Base-by-base conservation (phyloP, 345 rosid species). In the Excoecaria cochinchinensis region DNA sequence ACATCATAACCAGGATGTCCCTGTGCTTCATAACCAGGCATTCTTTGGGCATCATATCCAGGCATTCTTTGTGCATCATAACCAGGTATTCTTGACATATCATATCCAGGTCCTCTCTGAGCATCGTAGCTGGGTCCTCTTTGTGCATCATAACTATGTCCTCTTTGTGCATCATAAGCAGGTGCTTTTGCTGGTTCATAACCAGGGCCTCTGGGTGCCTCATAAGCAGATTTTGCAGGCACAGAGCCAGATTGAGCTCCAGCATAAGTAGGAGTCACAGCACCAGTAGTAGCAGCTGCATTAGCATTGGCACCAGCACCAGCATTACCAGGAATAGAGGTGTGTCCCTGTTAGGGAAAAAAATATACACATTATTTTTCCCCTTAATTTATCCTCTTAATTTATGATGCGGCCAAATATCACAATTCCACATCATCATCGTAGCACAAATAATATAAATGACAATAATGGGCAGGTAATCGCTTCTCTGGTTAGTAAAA, bases 161-260 rank as follows among this genome's bases (percentile, higher is more conserved):
- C 68, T 38, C 78, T 67, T 17, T 67, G 72, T 40, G 68, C 39
- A 59, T 76, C 73, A 68, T 67, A 67, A 7, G 50, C 68, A 8
- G 47, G 19, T 19, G 56, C 72, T 69, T 67, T 76, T 52, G 70
- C 24, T 44, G 60, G 48, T 16, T 79, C 82, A 53, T 85, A 83
- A 75, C 76, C 84, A n/a, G 86, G 81, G 55, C 64, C 84, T 74
- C 68, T 81, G 16, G 84, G 12, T 44, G 71, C 67, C 16, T 74
- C 76, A 62, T 61, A 55, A 70, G 70, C 55, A 52, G 75, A 36
- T 76, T 72, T 86, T 77, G 83, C 55, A 77, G 91, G 84, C 69
- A 71, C 83, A 24, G 84, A 72, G n/a, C 89, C 87, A 64, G 88
- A 78, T 63, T 89, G 99, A 81, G 83, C 72, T 79, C 92, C 94